Base-by-base conservation (phyloP, 2,329 filamentous ascomycete species). In the Alternaria dauci region DNA sequence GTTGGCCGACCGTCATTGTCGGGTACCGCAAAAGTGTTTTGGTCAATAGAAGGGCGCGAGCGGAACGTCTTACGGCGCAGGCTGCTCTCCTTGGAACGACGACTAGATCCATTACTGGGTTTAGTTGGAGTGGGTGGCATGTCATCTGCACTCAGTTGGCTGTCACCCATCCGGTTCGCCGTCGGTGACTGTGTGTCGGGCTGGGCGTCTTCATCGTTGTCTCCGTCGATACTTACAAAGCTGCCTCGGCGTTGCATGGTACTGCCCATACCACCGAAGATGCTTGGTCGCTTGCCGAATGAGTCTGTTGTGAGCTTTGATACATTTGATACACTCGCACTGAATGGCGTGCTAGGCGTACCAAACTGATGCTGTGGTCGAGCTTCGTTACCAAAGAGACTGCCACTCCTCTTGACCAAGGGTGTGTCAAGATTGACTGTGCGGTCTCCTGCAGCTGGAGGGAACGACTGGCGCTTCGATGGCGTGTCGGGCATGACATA, bases 101-200 rank as follows among this genome's bases (percentile, higher is more conserved):
- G 76, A 54, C 75, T 73, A n/a, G 71, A 72, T 26, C 85, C 70
- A 78, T 81, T 71, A 38, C 76, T 78, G 67, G 88, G 88, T 78
- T 97, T 98, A 0, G 95, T 98, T 1, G 95, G 95, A 1, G 95
- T 99, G 1, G 94, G 94, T n/a, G 94, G 94, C 58, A 94, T 83
- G 51, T 97, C 93, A 39, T 94, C 92, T 18, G 80, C 82, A 54
- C 85, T 83, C 5, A 81, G 74, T 68, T 89, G 87, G 66, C 83
- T 85, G 58, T 88, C 87, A 32, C 81, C 75, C 58, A 78, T 77
- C 26, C 82, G 79, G 42, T 81, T 83, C n/a, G 80, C 83, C 14
- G 82, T 83, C 70, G 90, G 82, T 50, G 87, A 86, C 66, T 85
- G 82, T 66, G 86, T 85, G 36, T 68, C 65, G 1, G 64, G 68